These are phyloP conservation scores for Dioscorea zingiberensis DNA, from an alignment of 106 monocot species.

Conservation along the genomic window DNA sequence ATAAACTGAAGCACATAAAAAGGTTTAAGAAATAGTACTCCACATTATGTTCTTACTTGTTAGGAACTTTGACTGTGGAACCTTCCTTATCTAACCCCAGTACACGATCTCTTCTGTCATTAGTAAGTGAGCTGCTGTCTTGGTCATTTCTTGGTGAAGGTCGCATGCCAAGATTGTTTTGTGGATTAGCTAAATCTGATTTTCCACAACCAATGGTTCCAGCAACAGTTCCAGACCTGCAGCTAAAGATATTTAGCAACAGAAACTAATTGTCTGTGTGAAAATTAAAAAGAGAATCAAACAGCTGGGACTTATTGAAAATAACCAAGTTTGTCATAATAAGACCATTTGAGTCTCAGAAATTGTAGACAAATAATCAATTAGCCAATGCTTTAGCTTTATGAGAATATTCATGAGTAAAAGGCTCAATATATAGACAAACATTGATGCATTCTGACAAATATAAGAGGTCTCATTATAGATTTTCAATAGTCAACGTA, in stretches of 20 bases:
- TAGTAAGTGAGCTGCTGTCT: slow-evolving; percentile 24
- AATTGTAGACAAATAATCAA: no score
- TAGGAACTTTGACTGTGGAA: slow-evolving; percentile 16
- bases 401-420: no score
- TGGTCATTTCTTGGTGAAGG: slow-evolving; percentile 37
- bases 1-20: no score
- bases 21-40: not conserved
- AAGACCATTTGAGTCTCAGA: no score
- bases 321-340: no score
- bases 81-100: slow-evolving; percentile 22
- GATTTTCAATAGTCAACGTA: no score
- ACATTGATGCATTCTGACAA: no score
- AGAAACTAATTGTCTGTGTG: no score
- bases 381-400: no score
- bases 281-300: not conserved
- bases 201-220: slow-evolving; percentile 5
- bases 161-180: slow-evolving; percentile 17
- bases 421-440: no score
- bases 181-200: slow-evolving; percentile 30
- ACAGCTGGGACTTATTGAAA: no score
- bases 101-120: slow-evolving; percentile 33
- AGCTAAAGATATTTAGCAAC: slow-evolving; percentile 1
- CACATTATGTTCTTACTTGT: slow-evolving; percentile 28
- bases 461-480: no score
- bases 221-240: slow-evolving; percentile 40